phyloP scores from a whole-genome alignment of 345 rosid species.

The Dipteronia dyeriana region DNA sequence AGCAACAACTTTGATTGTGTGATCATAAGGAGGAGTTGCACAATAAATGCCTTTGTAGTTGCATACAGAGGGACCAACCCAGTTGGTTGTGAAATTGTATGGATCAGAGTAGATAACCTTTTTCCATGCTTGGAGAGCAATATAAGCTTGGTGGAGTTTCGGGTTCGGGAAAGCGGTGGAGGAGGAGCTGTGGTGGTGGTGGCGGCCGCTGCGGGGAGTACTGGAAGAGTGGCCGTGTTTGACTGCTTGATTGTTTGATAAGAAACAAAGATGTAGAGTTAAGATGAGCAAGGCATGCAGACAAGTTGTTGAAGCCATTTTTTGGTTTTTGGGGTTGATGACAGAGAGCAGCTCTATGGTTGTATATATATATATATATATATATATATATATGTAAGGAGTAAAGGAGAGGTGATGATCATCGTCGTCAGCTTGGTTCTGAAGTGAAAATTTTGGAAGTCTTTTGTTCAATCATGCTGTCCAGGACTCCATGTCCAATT shows the following conservation, averaged over 20 bases:
- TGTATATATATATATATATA: background rate
- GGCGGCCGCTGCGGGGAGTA: background rate
- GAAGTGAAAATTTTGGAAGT: slow-evolving; percentile 24
- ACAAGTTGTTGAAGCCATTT: slow-evolving; percentile 45
- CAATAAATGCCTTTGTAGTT: slow-evolving; percentile 67
- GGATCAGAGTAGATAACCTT: slow-evolving; percentile 85
- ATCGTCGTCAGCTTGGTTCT: slow-evolving; percentile 7
- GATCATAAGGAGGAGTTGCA: slow-evolving; percentile 51
- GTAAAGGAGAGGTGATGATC: slow-evolving; percentile 24
- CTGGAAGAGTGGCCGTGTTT: slow-evolving; percentile 38
- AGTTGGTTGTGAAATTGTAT: slow-evolving; percentile 62
- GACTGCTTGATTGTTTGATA: slow-evolving; percentile 37
- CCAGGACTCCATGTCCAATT: slow-evolving; percentile 6
- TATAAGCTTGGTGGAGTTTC: slow-evolving; percentile 67
- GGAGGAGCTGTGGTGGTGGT: slow-evolving; percentile 30
- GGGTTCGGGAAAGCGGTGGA: slow-evolving; percentile 36
- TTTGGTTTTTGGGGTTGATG: slow-evolving; percentile 22
- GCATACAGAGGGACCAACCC: slow-evolving; percentile 82
- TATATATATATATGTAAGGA: no score
- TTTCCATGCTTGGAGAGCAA: slow-evolving; percentile 77
- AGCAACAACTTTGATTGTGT: slow-evolving; percentile 54
- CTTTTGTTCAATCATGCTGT: slow-evolving; percentile 42
- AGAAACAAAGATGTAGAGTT: slow-evolving; percentile 29
- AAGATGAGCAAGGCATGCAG: slow-evolving; percentile 28
- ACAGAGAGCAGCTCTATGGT: background rate